Evolutionary conservation across 345 rosid species (phyloP).

Genomic region (Eucalyptus sp.): DNA sequence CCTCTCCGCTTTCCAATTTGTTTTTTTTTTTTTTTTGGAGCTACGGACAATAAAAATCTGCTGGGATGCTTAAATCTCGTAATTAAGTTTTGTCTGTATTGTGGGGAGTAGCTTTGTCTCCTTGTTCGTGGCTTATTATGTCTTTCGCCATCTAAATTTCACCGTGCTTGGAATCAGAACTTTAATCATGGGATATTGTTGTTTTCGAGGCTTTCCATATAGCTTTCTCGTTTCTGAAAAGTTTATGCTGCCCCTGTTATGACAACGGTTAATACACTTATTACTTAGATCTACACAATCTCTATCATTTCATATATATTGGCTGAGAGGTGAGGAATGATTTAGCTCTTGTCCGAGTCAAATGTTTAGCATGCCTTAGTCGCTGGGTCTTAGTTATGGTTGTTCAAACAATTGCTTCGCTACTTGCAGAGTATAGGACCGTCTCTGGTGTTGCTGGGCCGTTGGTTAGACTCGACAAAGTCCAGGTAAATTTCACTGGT

Average conservation of each 20-base stretch:
- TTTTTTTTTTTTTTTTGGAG: too few species aligned
- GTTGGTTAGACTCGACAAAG: conserved; percentile 72
- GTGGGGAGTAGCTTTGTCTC: not conserved
- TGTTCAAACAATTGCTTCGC: not conserved
- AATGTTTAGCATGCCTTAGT: not conserved
- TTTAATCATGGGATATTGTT: not conserved
- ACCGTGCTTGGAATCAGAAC: rapidly evolving
- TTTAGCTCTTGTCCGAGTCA: not conserved
- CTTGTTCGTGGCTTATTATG: not conserved
- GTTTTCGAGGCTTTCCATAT: not conserved
- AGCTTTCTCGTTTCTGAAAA: not conserved
- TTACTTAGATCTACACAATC: not conserved
- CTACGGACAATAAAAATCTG: rapidly evolving
- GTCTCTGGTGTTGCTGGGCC: conserved; percentile 94
- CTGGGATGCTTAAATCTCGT: not conserved
- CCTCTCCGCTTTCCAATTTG: rapidly evolving
- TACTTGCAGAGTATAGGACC: conserved; percentile 67
- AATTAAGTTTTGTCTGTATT: not conserved
- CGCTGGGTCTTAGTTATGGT: not conserved
- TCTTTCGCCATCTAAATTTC: not conserved
- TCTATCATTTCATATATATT: not conserved
- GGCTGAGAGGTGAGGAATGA: not conserved
- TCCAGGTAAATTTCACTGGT: conserved; percentile 32
- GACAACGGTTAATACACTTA: not conserved
- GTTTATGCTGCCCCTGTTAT: not conserved